Conservation (phyloP, 371 early-diverging fungal species). For the Lichtheimia corymbifera region DNA sequence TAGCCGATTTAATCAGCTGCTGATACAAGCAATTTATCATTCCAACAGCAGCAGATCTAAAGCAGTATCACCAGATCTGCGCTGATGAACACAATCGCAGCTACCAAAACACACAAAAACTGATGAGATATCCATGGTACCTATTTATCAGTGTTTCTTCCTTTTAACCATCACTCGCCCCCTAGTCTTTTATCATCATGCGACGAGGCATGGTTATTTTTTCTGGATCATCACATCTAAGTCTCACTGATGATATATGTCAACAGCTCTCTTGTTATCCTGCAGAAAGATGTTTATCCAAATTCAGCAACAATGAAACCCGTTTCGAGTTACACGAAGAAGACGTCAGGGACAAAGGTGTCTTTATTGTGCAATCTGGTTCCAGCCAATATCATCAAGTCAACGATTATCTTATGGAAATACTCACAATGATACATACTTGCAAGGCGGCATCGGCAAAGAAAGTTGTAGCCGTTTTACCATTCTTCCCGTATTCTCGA, state of each 20-base stretch:
- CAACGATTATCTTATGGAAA: slow-evolving; percentile 81
- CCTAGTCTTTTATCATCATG: too few relatives aligned
- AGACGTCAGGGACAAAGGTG: slow-evolving; percentile 86
- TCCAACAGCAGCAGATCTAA: too few relatives aligned
- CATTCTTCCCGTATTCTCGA: slow-evolving; percentile 88
- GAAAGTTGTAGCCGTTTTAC: slow-evolving; percentile 73
- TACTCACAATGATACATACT: slow-evolving; percentile 78
- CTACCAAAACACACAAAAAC: too few relatives aligned
- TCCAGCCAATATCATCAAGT: slow-evolving; percentile 68
- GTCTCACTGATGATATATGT: slow-evolving; percentile 65
- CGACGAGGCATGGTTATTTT: slow-evolving; percentile 62
- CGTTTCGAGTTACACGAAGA: slow-evolving; percentile 86
- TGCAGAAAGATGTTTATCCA: slow-evolving; percentile 67
- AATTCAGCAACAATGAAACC: slow-evolving; percentile 87
- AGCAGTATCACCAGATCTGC: too few relatives aligned
- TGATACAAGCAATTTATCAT: too few relatives aligned
- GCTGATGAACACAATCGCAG: too few relatives aligned
- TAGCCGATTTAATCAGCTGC: too few relatives aligned
- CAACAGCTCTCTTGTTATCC: slow-evolving; percentile 69
- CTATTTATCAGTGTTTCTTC: too few relatives aligned
- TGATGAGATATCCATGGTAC: too few relatives aligned
- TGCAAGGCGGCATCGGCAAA: slow-evolving; percentile 75
- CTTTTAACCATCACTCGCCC: too few relatives aligned
- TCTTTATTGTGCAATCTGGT: slow-evolving; percentile 91
- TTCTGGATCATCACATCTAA: slow-evolving; percentile 93